A percentile compares a stretch with the other conserved stretches of the same genome.
These are phyloP conservation scores for Actinomucor elegans DNA, from an alignment of 371 early-diverging fungal species.

Conservation along the genomic window DNA sequence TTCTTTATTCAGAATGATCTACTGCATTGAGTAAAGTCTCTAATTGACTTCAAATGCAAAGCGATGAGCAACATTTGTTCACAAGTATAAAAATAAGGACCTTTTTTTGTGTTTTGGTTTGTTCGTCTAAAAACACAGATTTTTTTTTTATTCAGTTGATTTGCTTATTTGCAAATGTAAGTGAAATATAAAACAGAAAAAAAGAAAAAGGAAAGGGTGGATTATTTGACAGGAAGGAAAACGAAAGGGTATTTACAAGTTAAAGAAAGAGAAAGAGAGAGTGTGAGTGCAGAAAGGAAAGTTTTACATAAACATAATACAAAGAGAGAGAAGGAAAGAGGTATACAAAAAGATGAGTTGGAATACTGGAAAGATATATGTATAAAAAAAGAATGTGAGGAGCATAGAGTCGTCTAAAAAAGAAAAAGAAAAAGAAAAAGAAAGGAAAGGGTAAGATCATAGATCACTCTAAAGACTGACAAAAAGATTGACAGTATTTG, in stretches of 20 bases:
- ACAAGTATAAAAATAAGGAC: too few species aligned
- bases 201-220: neutral
- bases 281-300: neutral
- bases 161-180: too few species aligned
- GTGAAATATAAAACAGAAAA: neutral
- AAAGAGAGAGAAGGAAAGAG: too few species aligned
- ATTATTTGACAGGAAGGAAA: neutral
- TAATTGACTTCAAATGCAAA: too few species aligned
- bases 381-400: neutral
- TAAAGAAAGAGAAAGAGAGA: neutral
- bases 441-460: slow-evolving; percentile 7
- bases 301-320: too few species aligned
- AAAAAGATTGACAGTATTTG: slow-evolving; percentile 33
- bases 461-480: slow-evolving; percentile 22
- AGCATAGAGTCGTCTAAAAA: neutral
- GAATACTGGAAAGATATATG: neutral
- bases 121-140: slow-evolving; percentile 5
- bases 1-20: too few species aligned
- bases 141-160: neutral
- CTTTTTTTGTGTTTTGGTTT: too few species aligned
- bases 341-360: slow-evolving; percentile 2
- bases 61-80: too few species aligned
- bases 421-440: neutral
- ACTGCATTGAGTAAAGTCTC: too few species aligned
- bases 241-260: neutral